phyloP scores from a whole-genome alignment of 192 early-diverging fungal genomes.

The Coemansia sp. region DNA sequence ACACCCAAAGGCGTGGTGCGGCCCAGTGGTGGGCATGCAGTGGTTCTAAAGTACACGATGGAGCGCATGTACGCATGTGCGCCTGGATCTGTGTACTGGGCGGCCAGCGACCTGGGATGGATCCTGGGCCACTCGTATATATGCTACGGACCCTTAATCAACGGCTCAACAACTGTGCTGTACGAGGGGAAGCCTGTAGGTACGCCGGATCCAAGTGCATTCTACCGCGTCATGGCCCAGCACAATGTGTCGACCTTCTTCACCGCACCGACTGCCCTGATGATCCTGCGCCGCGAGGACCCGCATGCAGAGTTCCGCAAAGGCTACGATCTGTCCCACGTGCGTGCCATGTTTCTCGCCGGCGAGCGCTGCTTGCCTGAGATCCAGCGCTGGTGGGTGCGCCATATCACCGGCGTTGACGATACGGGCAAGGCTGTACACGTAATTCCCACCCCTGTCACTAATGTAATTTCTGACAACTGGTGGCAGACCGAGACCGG shows the following conservation, averaged over 20 bases:
- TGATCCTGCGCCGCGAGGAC: slow-evolving; percentile 75
- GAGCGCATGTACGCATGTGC: slow-evolving; percentile 67
- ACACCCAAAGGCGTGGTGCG: slow-evolving; percentile 69
- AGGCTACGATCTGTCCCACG: slow-evolving; percentile 62
- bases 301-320: slow-evolving; percentile 58
- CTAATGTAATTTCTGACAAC: slow-evolving; percentile 71
- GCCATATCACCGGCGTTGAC: slow-evolving; percentile 35
- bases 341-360: slow-evolving; percentile 71
- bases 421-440: slow-evolving; percentile 22
- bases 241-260: slow-evolving; percentile 75
- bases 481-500: slow-evolving; percentile 92
- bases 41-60: slow-evolving; percentile 69
- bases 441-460: slow-evolving; percentile 13
- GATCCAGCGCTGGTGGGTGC: slow-evolving; percentile 63
- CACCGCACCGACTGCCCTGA: slow-evolving; percentile 82
- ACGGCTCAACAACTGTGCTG: slow-evolving; percentile 75
- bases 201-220: slow-evolving; percentile 74
- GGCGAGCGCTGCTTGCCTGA: slow-evolving; percentile 84
- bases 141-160: slow-evolving; percentile 76
- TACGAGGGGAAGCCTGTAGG: slow-evolving; percentile 87
- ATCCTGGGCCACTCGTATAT: slow-evolving; percentile 83
- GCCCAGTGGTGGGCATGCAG: slow-evolving; percentile 69
- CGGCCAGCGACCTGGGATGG: slow-evolving; percentile 87
- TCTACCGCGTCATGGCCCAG: slow-evolving; percentile 76
- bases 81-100: slow-evolving; percentile 74